Evolutionary conservation across 148 eudicot species (phyloP).

Genomic region (Chenopodium suecicum): DNA sequence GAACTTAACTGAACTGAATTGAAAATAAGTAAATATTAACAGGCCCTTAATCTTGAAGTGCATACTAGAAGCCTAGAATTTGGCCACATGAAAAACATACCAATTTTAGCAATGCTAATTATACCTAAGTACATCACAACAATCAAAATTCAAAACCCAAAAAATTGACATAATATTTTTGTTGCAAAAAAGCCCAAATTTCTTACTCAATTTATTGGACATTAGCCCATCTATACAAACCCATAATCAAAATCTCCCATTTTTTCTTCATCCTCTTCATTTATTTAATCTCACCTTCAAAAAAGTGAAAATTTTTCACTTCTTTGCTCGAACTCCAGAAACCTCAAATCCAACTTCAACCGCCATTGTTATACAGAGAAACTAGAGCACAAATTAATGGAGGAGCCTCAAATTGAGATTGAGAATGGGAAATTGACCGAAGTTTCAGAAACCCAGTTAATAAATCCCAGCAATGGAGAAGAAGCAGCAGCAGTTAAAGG

Average conservation of each 20-base stretch:
- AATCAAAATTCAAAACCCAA: too few species aligned
- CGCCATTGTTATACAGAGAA: not conserved
- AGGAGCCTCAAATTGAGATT: slow-evolving; percentile 2
- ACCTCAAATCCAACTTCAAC: not conserved
- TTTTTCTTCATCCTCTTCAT: not conserved
- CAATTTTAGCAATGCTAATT: too few species aligned
- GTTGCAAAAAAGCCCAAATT: not conserved
- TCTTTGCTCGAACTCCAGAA: not conserved
- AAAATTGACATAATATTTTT: too few species aligned
- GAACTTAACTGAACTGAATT: too few species aligned
- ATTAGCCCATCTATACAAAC: not conserved
- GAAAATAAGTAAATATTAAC: too few species aligned
- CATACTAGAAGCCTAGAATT: not conserved
- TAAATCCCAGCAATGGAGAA: slow-evolving; percentile 24
- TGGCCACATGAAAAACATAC: not conserved
- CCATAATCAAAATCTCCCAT: not conserved
- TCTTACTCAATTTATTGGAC: not conserved
- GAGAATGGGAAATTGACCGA: slow-evolving; percentile 6
- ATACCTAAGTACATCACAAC: too few species aligned
- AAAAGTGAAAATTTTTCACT: not conserved
- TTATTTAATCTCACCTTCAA: too few species aligned
- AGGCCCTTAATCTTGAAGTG: too few species aligned
- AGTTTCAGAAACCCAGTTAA: slow-evolving; percentile 14
- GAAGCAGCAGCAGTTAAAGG: not conserved
- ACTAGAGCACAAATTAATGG: slow-evolving; percentile 14